A percentile compares a stretch with the other conserved stretches of the same genome.
These are phyloP conservation scores for Pichia phayaonensis DNA, from an alignment of 805 yeast species.

Conservation along the genomic window DNA sequence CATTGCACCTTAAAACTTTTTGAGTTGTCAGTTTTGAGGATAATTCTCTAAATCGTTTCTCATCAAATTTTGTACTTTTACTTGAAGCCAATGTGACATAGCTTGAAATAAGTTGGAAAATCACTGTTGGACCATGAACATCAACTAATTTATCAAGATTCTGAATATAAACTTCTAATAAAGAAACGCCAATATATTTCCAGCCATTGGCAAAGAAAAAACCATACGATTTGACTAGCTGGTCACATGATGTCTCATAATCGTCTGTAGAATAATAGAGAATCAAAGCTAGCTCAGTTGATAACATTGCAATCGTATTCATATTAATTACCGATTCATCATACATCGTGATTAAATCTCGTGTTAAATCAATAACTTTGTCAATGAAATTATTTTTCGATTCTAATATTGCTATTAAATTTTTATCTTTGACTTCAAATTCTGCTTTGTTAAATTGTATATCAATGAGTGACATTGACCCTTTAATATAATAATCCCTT, in stretches of 20 bases:
- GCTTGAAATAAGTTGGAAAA: constrained; percentile 30
- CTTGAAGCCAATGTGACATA: constrained; percentile 30
- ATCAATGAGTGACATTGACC: constrained; percentile 19
- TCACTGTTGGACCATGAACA: constrained; percentile 13
- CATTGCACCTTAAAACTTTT: constrained; percentile 1
- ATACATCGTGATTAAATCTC: constrained; percentile 45
- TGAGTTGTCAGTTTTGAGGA: not conserved
- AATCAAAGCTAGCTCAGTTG: constrained; percentile 71
- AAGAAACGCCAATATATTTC: constrained; percentile 59
- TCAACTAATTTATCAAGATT: constrained; percentile 46
- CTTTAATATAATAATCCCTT: constrained; percentile 26
- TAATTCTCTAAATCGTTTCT: not conserved
- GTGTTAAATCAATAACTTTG: constrained; percentile 47
- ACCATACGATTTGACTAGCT: constrained; percentile 61
- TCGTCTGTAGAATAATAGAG: constrained; percentile 40
- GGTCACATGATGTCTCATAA: constrained; percentile 51
- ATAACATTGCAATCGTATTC: constrained; percentile 63
- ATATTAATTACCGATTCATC: constrained; percentile 42
- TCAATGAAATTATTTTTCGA: constrained; percentile 31
- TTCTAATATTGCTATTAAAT: constrained; percentile 21
- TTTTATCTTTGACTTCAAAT: constrained; percentile 13
- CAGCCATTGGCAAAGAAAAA: constrained; percentile 66
- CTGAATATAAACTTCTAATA: constrained; percentile 59
- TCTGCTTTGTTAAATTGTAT: not conserved
- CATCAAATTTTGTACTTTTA: constrained; percentile 14